Evolutionary conservation across 305 asterid species (phyloP), one percentile per base, ranked within the genome.

Genomic region (Andrographis paniculata): DNA sequence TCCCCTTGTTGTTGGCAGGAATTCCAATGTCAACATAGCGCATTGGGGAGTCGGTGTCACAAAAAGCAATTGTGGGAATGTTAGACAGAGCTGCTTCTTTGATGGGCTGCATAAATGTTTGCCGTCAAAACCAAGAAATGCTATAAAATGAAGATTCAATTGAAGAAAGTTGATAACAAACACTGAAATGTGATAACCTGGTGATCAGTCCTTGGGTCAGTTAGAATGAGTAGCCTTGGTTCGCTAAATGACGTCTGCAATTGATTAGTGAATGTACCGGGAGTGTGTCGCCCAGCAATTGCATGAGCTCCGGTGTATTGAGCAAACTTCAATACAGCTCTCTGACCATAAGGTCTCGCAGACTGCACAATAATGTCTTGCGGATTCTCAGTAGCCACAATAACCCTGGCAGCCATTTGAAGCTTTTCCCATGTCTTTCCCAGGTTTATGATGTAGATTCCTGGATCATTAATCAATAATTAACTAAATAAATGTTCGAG

Each of bases 121-220:
- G 0, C 13, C 12, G 12, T 33, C 38, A 33, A 2, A 33, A 33
- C 12, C 38, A 33, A n/a, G n/a, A n/a, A n/a, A n/a, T n/a, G n/a
- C n/a, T n/a, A n/a, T n/a, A 7, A 33, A 33, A 6, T 13, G 12
- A 33, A 33, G 38, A 33, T n/a, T n/a, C 0, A 33, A 6, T 9
- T 9, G 14, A 5, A 6, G n/a, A 11, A 9, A 7, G n/a, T 7
- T 11, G 12, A 33, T 10, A 2, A 13, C 8, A 0, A 33, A 13
- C 8, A 0, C 8, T 33, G 2, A 9, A 33, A 33, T 2, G 14
- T 33, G n/a, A 1, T 42, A 1, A 48, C 53, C 53, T 48, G 53
- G 42, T 49, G 54, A 49, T 49, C 54, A 13, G 54, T 49, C 27
- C 54, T 49, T 1, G 54, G 54, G n/a, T 49, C 54, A 14, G 54